Conservation (phyloP, 768 basidiomycete species). For the Mycena filopes region DNA sequence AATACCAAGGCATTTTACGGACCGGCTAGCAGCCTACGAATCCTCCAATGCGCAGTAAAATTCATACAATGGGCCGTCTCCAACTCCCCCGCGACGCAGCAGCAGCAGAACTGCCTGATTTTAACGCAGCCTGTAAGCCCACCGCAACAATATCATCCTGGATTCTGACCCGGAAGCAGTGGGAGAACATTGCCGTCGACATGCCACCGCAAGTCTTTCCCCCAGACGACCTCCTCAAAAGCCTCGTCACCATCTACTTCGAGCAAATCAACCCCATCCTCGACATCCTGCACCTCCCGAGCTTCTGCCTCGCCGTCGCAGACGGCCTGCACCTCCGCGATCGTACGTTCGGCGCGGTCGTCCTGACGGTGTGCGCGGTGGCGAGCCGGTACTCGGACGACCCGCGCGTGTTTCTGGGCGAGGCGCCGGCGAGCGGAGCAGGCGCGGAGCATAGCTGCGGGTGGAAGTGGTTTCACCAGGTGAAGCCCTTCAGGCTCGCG, state of each 20-base stretch:
- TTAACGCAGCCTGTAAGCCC: constrained; percentile 19
- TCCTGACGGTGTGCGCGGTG: constrained; percentile 74
- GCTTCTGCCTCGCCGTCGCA: constrained; percentile 61
- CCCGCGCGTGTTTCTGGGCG: constrained; percentile 45
- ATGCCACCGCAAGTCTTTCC: constrained; percentile 51
- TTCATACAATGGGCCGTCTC: constrained; percentile 21
- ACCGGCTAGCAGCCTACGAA: constrained; percentile 14
- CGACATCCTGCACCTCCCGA: constrained; percentile 75
- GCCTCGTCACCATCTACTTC: constrained; percentile 71
- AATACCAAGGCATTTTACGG: background rate
- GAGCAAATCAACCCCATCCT: constrained; percentile 56
- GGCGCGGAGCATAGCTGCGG: constrained; percentile 54
- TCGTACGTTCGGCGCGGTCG: constrained; percentile 60
- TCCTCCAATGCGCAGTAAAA: constrained; percentile 10
- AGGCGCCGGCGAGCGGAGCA: constrained; percentile 38
- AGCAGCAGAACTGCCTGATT: constrained; percentile 7
- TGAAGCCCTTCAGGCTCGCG: background rate
- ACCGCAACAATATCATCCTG: background rate
- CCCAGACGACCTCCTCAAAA: constrained; percentile 56
- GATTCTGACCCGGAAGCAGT: constrained; percentile 38
- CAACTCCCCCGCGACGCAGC: background rate
- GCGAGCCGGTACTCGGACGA: constrained; percentile 69
- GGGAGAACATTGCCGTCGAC: constrained; percentile 45
- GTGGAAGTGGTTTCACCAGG: constrained; percentile 59
- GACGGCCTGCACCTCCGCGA: constrained; percentile 61